Conservation (phyloP, 495 filamentous ascomycete species). For the Talaromyces liani region DNA sequence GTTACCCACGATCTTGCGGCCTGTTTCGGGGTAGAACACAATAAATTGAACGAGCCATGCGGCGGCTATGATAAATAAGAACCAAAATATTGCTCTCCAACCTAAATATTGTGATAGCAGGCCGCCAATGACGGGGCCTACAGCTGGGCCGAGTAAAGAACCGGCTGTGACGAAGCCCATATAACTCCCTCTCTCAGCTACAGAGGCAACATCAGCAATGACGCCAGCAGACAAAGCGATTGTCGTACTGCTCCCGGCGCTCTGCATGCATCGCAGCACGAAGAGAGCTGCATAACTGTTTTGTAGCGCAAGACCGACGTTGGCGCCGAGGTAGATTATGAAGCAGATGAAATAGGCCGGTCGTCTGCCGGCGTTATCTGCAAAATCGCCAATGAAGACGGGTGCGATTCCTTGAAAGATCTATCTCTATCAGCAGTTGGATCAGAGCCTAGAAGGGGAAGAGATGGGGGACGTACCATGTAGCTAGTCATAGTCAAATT, state of each 20-base stretch:
- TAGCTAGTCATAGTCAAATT: constrained; percentile 52
- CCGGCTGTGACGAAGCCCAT: constrained; percentile 36
- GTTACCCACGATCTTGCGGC: constrained; percentile 64
- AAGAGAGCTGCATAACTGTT: constrained; percentile 54
- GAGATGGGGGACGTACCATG: constrained; percentile 21
- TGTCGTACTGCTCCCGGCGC: constrained; percentile 42
- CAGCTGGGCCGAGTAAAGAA: constrained; percentile 17
- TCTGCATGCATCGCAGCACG: constrained; percentile 56
- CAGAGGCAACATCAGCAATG: constrained; percentile 54
- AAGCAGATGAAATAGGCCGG: constrained; percentile 54
- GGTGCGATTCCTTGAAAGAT: constrained; percentile 55
- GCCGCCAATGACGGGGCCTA: constrained; percentile 40
- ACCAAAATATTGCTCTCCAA: constrained; percentile 41
- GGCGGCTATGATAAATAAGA: constrained; percentile 28
- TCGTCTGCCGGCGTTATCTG: constrained; percentile 51
- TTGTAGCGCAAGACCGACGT: constrained; percentile 57
- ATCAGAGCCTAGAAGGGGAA: not conserved
- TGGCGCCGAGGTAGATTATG: constrained; percentile 52
- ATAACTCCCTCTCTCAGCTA: constrained; percentile 52
- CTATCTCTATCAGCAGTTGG: constrained; percentile 10
- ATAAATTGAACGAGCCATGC: constrained; percentile 33
- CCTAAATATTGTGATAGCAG: constrained; percentile 26
- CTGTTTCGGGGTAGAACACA: constrained; percentile 59
- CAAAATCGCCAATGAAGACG: constrained; percentile 52
- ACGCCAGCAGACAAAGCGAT: constrained; percentile 54